These are phyloP conservation scores for Leishmania major DNA, from an alignment of 208 protist genomes.

Conservation along the genomic window DNA sequence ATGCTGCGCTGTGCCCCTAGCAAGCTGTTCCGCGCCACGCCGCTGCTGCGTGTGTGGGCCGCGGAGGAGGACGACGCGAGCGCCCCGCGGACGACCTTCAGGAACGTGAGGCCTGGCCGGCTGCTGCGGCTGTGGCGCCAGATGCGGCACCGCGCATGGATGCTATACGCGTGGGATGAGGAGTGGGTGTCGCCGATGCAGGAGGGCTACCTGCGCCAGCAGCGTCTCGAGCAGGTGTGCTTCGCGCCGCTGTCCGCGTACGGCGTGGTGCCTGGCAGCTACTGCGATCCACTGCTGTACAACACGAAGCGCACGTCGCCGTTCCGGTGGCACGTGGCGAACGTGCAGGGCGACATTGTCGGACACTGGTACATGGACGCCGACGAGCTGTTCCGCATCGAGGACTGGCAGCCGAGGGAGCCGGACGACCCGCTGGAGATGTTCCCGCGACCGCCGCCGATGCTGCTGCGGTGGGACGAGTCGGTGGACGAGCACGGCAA, in stretches of 20 bases:
- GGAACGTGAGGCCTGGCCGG: constrained; percentile 85
- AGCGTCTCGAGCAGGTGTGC: constrained; percentile 89
- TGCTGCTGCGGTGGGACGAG: constrained; percentile 81
- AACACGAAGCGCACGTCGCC: constrained; percentile 92
- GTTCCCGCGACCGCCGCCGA: no score
- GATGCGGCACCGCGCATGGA: constrained; percentile 84
- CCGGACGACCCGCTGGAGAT: no score
- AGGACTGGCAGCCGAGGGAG: no score
- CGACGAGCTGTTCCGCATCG: no score
- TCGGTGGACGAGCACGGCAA: no score
- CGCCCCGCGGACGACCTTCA: constrained; percentile 88
- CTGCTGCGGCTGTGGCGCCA: constrained; percentile 87
- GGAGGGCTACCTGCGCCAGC: constrained; percentile 88
- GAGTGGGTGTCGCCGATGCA: constrained; percentile 74
- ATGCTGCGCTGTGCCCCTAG: constrained; percentile 48
- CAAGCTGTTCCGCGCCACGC: constrained; percentile 47
- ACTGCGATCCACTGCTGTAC: constrained; percentile 90
- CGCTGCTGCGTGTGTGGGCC: constrained; percentile 80
- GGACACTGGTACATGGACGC: no score
- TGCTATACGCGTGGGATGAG: constrained; percentile 88
- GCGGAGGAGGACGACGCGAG: constrained; percentile 84
- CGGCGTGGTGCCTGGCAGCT: constrained; percentile 89
- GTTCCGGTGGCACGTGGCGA: no score
- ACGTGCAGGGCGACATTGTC: no score
- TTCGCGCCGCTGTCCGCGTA: constrained; percentile 88